These are phyloP conservation scores for Lactarius trivialis DNA, from an alignment of 768 basidiomycete species.

Conservation along the genomic window DNA sequence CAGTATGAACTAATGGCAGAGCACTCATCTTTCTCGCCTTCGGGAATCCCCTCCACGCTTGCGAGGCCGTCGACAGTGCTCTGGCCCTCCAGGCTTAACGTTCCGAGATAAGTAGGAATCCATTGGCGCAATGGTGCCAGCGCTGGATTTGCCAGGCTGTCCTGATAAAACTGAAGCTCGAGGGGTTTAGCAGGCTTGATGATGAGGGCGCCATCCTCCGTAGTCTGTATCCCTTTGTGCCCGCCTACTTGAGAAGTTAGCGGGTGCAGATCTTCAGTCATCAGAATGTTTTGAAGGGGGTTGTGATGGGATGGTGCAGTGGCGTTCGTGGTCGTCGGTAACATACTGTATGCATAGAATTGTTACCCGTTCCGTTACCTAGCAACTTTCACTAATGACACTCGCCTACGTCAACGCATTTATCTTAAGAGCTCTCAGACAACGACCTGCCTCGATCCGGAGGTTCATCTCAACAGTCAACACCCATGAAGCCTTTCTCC, in stretches of 20 bases:
- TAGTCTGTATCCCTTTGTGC: slow-evolving; percentile 64
- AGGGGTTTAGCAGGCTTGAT: slow-evolving; percentile 65
- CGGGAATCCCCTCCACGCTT: slow-evolving; percentile 23
- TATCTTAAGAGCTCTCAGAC: slow-evolving; percentile 5
- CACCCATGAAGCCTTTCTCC: slow-evolving; percentile 20
- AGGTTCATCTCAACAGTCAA: slow-evolving; percentile 8
- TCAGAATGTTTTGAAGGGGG: not conserved
- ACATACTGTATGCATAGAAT: not conserved
- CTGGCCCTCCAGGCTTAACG: slow-evolving; percentile 64
- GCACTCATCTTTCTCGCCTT: slow-evolving; percentile 43
- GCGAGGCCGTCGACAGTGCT: slow-evolving; percentile 17
- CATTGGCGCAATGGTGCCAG: slow-evolving; percentile 47
- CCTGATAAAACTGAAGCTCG: slow-evolving; percentile 70
- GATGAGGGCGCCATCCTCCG: slow-evolving; percentile 68
- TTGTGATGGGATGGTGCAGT: not conserved
- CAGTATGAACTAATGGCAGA: not conserved
- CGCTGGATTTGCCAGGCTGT: slow-evolving; percentile 36
- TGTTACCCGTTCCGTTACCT: not conserved
- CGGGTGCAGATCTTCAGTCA: slow-evolving; percentile 23
- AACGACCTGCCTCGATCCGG: not conserved
- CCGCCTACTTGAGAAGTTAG: slow-evolving; percentile 72
- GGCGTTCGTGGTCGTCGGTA: not conserved
- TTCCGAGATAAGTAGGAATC: slow-evolving; percentile 75
- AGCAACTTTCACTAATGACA: not conserved
- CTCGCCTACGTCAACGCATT: not conserved